These are phyloP conservation scores for Fusarium bulbicola DNA, from an alignment of 2,329 filamentous ascomycete genomes.

Conservation along the genomic window DNA sequence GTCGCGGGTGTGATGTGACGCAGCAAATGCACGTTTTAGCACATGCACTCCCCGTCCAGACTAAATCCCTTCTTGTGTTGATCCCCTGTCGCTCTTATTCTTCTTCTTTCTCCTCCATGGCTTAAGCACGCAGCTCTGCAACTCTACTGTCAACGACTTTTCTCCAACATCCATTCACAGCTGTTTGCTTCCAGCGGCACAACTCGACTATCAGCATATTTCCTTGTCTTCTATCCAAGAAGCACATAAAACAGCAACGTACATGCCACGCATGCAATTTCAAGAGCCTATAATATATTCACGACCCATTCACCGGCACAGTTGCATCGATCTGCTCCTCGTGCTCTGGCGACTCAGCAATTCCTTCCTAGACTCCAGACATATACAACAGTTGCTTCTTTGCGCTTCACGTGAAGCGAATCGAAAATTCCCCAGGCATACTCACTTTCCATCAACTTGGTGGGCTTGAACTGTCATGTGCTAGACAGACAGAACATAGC, in stretches of 20 bases:
- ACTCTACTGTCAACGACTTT: constrained; percentile 1
- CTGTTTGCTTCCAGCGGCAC: not conserved
- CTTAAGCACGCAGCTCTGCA: constrained; percentile 19
- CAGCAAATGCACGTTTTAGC: constrained; percentile 32
- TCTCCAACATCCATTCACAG: not conserved
- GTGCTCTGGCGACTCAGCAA: not conserved
- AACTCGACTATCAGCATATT: not conserved
- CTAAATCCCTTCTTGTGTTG: constrained; percentile 12
- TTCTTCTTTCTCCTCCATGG: constrained; percentile 15
- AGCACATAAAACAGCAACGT: not conserved
- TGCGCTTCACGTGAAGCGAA: not conserved
- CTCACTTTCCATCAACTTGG: not conserved
- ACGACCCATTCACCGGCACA: constrained; percentile 10
- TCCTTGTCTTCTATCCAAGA: not conserved
- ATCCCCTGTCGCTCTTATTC: constrained; percentile 33
- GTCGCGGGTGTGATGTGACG: constrained; percentile 33
- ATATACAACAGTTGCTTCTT: not conserved
- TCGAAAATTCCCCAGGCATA: not conserved
- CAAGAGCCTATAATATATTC: constrained; percentile 12
- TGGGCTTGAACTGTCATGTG: not conserved
- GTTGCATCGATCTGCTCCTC: constrained; percentile 3
- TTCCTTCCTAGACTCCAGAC: not conserved
- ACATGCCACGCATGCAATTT: constrained; percentile 1
- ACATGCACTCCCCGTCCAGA: constrained; percentile 30
- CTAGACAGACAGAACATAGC: not conserved